Base-by-base conservation (phyloP, 2,329 filamentous ascomycete species). In the Exophiala spinifera region DNA sequence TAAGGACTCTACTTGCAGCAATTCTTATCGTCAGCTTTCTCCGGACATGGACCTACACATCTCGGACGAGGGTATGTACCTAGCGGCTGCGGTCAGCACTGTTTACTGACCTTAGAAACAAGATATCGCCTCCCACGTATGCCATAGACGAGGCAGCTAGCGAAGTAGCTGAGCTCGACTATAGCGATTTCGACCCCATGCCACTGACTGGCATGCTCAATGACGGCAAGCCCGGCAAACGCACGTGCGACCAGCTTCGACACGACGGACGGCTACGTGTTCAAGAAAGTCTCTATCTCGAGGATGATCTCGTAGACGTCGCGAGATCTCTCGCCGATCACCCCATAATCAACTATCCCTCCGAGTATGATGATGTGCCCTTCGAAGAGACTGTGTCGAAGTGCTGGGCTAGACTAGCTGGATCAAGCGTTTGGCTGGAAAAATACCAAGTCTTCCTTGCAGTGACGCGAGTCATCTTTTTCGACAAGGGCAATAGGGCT, bases 391-490 rank as follows among this genome's bases (percentile, higher is more conserved):
- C 17, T 5, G 36, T 39, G 6, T 4, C 36, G 13, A 25, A 42
- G 25, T 51, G 46, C 13, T 62, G 60, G 60, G 53, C 52, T 1
- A 48, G 56, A 36, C 23, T 62, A 6, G 42, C 57, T 34, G 54
- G 55, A 19, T 57, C 60, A 8, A 56, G 57, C 10, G 57, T 60
- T 20, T 62, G 57, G 57, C 49, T 62, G 21, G 39, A 50, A 10
- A 47, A 62, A 33, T 43, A 56, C 33, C n/a, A 56, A 21, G 55
- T 62, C 28, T 62, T 53, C 20, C 43, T 62, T n/a, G 45, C 48
- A 14, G 55, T 62, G 13, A 55, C 55, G n/a, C 43, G 57, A 17
- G 51, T 60, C 33, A 59, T 62, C 31, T 60, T 55, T 52, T 42
- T 60, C 46, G 34, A 56, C 46, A 28, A 51, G 34, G 45, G 50